phyloP scores from a whole-genome alignment of 345 rosid genomes.

The Corymbia maculata region DNA sequence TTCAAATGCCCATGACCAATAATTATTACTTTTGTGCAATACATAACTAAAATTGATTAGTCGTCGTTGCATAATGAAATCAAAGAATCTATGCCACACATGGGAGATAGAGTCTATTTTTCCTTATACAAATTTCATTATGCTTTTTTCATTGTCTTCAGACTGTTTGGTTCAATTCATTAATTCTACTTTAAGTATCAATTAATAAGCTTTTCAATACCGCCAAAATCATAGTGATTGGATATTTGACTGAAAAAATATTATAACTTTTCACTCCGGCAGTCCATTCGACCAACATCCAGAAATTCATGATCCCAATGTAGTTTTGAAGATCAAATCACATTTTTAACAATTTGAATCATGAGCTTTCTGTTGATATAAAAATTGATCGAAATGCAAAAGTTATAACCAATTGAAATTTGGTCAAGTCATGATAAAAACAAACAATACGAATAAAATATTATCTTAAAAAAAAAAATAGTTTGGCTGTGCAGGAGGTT shows the following conservation, averaged over 20 bases:
- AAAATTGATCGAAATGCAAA: too few relatives aligned
- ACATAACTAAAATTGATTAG: not conserved
- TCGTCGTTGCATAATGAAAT: not conserved
- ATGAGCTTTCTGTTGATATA: not conserved
- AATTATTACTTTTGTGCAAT: too few relatives aligned
- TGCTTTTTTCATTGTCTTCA: not conserved
- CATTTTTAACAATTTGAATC: not conserved
- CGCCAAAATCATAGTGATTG: not conserved
- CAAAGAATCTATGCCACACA: too few relatives aligned
- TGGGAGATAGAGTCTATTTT: not conserved
- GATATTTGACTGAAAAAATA: not conserved
- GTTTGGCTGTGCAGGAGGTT: too few relatives aligned
- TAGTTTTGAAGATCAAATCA: not conserved
- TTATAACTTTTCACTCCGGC: not conserved
- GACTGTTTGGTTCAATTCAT: too few relatives aligned
- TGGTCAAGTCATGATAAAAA: too few relatives aligned
- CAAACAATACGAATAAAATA: too few relatives aligned
- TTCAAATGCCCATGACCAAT: too few relatives aligned
- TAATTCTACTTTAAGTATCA: not conserved
- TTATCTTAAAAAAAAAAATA: too few relatives aligned
- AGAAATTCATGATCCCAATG: fast-evolving
- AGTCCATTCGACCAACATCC: not conserved
- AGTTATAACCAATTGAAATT: too few relatives aligned
- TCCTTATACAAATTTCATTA: not conserved
- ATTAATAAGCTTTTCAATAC: not conserved